Conservation (phyloP, 2,329 filamentous ascomycete genomes). For the Calonectria pseudoreteaudii region DNA sequence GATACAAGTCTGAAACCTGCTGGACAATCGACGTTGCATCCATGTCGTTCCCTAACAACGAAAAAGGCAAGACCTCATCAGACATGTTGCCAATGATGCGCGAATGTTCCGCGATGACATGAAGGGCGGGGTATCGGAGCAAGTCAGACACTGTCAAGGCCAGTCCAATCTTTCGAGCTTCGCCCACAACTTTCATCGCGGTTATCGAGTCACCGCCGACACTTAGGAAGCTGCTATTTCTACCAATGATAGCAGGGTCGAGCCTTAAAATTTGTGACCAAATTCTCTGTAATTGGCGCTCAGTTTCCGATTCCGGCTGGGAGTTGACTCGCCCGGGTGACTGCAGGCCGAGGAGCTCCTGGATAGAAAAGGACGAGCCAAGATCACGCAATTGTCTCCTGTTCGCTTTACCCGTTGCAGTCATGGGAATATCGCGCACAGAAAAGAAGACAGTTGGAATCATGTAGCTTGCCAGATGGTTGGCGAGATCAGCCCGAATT, state of each 20-base stretch:
- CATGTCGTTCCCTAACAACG: conserved; percentile 28
- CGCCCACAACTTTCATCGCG: conserved; percentile 58
- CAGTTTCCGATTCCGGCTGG: conserved; percentile 4
- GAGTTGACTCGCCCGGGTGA: background rate
- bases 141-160: background rate
- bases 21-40: conserved; percentile 1
- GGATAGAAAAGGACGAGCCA: conserved; percentile 15
- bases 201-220: conserved; percentile 62
- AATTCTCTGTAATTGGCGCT: conserved; percentile 44
- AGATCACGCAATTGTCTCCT: conserved; percentile 24
- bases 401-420: conserved; percentile 29
- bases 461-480: conserved; percentile 14
- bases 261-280: conserved; percentile 53
- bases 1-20: conserved; percentile 5
- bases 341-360: conserved; percentile 52
- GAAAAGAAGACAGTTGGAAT: conserved; percentile 18
- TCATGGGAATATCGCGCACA: conserved; percentile 25
- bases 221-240: conserved; percentile 61
- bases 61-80: background rate
- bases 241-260: conserved; percentile 47
- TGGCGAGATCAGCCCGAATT: background rate
- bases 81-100: background rate
- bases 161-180: conserved; percentile 20
- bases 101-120: background rate
- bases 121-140: conserved; percentile 17